phyloP scores from a whole-genome alignment of 306 rosid species.

The Erythrophleum fordii region DNA sequence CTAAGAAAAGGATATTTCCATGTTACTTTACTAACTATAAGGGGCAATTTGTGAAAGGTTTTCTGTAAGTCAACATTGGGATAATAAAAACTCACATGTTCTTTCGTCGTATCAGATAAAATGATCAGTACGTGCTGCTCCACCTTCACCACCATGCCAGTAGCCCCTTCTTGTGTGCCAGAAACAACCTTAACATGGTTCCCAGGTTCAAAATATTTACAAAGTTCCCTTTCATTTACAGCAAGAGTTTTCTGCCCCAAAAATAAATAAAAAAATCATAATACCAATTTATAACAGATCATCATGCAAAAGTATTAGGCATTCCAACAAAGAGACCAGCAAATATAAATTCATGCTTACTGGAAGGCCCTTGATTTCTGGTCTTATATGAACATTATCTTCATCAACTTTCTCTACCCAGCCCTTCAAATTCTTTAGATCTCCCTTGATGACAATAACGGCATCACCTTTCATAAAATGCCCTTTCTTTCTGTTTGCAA shows the following conservation, averaged over 20 bases:
- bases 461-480: slow-evolving; percentile 99
- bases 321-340: not conserved
- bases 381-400: slow-evolving; percentile 85
- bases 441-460: slow-evolving; percentile 87
- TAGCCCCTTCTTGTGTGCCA: slow-evolving; percentile 96
- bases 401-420: slow-evolving; percentile 99
- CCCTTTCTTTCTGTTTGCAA: slow-evolving; percentile 93
- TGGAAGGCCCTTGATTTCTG: slow-evolving; percentile 88
- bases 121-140: slow-evolving; percentile 94
- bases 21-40: slow-evolving; percentile 28
- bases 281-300: slow-evolving; percentile 31
- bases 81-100: slow-evolving; percentile 70
- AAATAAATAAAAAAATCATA: not conserved
- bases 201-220: slow-evolving; percentile 97
- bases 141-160: slow-evolving; percentile 99
- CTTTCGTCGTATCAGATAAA: slow-evolving; percentile 95
- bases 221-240: slow-evolving; percentile 83
- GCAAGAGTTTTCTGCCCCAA: slow-evolving; percentile 76
- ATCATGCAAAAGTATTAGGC: slow-evolving; percentile 10
- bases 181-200: slow-evolving; percentile 96
- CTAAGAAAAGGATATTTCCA: slow-evolving; percentile 49
- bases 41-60: slow-evolving; percentile 21
- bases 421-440: slow-evolving; percentile 89
- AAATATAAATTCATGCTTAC: slow-evolving; percentile 55
- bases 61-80: not conserved